Conservation (phyloP, 129 eudicot species). For the Scalesia atractyloides region DNA sequence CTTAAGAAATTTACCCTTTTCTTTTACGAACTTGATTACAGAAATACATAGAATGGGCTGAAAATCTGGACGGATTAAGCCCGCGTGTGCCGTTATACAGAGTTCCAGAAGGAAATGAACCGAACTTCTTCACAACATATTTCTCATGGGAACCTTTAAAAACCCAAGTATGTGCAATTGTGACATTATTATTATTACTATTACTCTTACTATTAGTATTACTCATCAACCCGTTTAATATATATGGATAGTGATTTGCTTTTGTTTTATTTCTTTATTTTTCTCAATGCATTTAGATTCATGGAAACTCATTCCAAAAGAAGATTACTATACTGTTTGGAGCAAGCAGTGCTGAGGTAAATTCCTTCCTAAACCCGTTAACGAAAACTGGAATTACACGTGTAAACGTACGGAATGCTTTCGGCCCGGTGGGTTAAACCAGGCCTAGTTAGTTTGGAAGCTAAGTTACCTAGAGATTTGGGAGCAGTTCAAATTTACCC, state of each 20-base stretch:
- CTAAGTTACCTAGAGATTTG: background rate
- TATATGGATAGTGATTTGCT: conserved; percentile 3
- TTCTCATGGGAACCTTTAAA: conserved; percentile 95
- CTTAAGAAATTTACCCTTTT: background rate
- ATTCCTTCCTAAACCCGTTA: background rate
- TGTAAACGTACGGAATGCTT: background rate
- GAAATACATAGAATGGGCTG: conserved; percentile 87
- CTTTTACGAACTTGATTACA: conserved; percentile 35
- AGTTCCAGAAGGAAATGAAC: conserved; percentile 89
- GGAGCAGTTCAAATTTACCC: background rate
- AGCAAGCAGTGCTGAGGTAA: conserved; percentile 62
- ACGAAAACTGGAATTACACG: background rate
- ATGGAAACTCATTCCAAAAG: conserved; percentile 93
- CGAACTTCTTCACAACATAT: conserved; percentile 85
- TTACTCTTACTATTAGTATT: background rate
- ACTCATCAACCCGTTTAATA: background rate
- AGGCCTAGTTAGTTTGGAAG: background rate
- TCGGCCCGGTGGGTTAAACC: background rate
- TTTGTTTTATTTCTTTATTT: background rate
- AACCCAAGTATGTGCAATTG: conserved; percentile 62
- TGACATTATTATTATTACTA: conserved; percentile 7
- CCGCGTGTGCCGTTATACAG: conserved; percentile 78
- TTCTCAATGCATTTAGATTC: conserved; percentile 51
- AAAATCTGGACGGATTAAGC: conserved; percentile 70
- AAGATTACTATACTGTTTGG: conserved; percentile 84